Conservation (phyloP, 2,329 filamentous ascomycete species). For the Colletotrichum sidae region DNA sequence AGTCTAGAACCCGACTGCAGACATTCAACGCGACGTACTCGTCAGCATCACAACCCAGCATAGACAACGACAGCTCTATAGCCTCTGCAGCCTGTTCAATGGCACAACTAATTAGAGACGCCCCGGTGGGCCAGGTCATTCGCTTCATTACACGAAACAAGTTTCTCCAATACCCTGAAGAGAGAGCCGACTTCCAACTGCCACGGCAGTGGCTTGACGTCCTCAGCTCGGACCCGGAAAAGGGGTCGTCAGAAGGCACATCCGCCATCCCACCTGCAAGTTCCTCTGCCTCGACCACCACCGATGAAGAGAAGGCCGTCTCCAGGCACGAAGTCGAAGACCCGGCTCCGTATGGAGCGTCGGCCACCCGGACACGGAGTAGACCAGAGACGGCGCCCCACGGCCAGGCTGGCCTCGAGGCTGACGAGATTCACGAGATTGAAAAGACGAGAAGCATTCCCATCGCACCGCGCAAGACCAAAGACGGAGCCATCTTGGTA, state of each 20-base stretch:
- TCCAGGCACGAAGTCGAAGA: slow-evolving; percentile 17
- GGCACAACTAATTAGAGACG: slow-evolving; percentile 59
- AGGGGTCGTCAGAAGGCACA: neutral
- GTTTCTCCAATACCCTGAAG: slow-evolving; percentile 70
- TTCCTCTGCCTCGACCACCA: slow-evolving; percentile 29
- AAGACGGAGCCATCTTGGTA: slow-evolving; percentile 63
- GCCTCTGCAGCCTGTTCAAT: neutral
- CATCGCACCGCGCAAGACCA: slow-evolving; percentile 60
- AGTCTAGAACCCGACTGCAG: neutral
- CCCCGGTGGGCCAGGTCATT: slow-evolving; percentile 69
- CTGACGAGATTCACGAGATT: slow-evolving; percentile 50
- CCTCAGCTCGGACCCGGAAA: slow-evolving; percentile 43
- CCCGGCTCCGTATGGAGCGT: slow-evolving; percentile 25
- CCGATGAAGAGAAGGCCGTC: slow-evolving; percentile 18
- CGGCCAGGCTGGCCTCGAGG: slow-evolving; percentile 48
- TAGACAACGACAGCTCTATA: neutral
- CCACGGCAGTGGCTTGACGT: slow-evolving; percentile 55
- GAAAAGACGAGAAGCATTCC: slow-evolving; percentile 61
- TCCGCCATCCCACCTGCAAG: slow-evolving; percentile 2
- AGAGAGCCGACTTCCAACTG: slow-evolving; percentile 64
- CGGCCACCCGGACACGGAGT: slow-evolving; percentile 17
- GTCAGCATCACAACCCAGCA: neutral
- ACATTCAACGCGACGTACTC: neutral
- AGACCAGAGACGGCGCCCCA: slow-evolving; percentile 40
- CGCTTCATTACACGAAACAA: slow-evolving; percentile 64